These are phyloP conservation scores for Acorus calamus DNA, from an alignment of 106 monocot species.

Conservation along the genomic window DNA sequence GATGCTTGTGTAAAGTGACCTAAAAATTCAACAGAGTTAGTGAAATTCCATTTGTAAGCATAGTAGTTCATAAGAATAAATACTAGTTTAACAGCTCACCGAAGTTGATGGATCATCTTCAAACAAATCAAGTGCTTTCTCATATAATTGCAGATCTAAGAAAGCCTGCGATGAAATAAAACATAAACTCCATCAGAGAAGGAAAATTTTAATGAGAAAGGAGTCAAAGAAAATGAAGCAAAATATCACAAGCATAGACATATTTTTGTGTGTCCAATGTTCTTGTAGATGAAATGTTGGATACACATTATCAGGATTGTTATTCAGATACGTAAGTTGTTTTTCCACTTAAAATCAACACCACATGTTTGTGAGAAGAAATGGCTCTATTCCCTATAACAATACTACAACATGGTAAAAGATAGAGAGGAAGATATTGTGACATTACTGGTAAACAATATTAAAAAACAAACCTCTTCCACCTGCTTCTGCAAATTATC, in stretches of 20 bases:
- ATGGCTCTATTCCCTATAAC: no score
- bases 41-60: background rate
- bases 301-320: no score
- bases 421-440: background rate
- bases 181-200: background rate
- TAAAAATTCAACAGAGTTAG: conserved; percentile 5
- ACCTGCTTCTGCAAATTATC: conserved; percentile 82
- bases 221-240: conserved; percentile 5
- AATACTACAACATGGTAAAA: background rate
- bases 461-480: conserved; percentile 62
- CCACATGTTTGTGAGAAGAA: no score
- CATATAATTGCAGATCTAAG: conserved; percentile 86
- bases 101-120: conserved; percentile 80
- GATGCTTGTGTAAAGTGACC: conserved; percentile 83
- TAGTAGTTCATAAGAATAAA: background rate
- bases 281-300: no score
- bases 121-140: conserved; percentile 71
- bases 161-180: conserved; percentile 32
- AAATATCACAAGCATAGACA: background rate
- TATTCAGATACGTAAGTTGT: no score
- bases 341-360: no score
- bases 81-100: conserved; percentile 25
- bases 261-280: background rate
- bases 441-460: background rate
- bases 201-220: background rate